These are phyloP conservation scores for Pachysandra terminalis DNA, from an alignment of 164 flowering plant genomes.

Conservation along the genomic window DNA sequence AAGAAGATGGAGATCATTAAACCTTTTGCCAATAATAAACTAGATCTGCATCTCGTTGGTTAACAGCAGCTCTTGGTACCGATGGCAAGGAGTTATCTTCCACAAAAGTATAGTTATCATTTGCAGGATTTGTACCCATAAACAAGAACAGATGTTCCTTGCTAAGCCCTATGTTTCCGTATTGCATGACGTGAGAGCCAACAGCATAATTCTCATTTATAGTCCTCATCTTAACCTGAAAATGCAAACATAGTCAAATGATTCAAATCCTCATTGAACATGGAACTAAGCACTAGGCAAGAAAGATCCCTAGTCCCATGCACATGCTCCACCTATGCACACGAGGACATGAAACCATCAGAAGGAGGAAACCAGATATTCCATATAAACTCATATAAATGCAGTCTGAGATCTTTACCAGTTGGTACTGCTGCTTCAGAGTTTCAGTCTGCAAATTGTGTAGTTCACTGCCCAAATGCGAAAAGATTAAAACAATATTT, in stretches of 20 bases:
- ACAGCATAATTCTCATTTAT: slow-evolving; percentile 28
- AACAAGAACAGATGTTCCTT: slow-evolving; percentile 47
- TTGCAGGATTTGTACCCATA: slow-evolving; percentile 82
- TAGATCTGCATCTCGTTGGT: slow-evolving; percentile 88
- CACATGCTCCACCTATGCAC: background rate
- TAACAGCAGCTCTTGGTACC: slow-evolving; percentile 46
- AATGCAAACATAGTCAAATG: slow-evolving; percentile 10
- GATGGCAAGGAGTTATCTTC: slow-evolving; percentile 45
- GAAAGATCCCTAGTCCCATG: background rate
- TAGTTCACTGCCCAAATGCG: slow-evolving; percentile 48
- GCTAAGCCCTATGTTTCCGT: slow-evolving; percentile 57
- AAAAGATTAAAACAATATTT: slow-evolving; percentile 7
- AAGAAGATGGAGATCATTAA: background rate
- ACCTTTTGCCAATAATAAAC: slow-evolving; percentile 88
- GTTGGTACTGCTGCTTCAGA: slow-evolving; percentile 80
- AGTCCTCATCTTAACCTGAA: slow-evolving; percentile 78
- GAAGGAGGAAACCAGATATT: background rate
- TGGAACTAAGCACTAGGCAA: background rate
- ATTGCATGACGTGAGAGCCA: slow-evolving; percentile 94
- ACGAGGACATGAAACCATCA: no score
- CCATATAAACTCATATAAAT: background rate
- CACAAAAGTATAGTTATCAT: slow-evolving; percentile 55
- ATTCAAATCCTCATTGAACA: no score
- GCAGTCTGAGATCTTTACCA: slow-evolving; percentile 41
- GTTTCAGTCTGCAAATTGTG: slow-evolving; percentile 75